Evolutionary conservation across 805 yeast species (phyloP).

Genomic region (Maudiozyma bulderi): DNA sequence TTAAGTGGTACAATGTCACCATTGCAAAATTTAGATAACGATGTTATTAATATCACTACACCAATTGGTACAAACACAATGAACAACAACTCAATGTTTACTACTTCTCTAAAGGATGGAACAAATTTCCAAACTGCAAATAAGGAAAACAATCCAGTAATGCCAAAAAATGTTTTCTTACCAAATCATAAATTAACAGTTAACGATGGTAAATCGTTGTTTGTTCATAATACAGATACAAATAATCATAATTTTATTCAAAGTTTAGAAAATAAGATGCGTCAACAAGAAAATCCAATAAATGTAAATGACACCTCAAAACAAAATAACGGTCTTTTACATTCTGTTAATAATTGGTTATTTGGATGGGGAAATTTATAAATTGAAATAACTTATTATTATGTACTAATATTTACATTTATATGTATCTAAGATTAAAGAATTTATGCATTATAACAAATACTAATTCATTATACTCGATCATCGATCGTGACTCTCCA

Average conservation of each 20-base stretch:
- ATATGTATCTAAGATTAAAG: neutral
- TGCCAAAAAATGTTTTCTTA: slow-evolving; percentile 4
- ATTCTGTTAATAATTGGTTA: slow-evolving; percentile 36
- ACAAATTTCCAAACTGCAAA: too few relatives aligned
- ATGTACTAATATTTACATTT: neutral
- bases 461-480: neutral
- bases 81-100: too few relatives aligned
- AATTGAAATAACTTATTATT: neutral
- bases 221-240: slow-evolving; percentile 21
- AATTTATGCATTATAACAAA: neutral
- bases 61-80: neutral
- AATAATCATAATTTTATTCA: slow-evolving; percentile 20
- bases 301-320: slow-evolving; percentile 1
- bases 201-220: slow-evolving; percentile 36
- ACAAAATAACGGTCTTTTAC: slow-evolving; percentile 16
- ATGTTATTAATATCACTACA: neutral
- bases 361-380: slow-evolving; percentile 48
- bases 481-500: neutral
- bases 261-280: slow-evolving; percentile 23
- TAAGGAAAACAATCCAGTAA: neutral
- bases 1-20: slow-evolving; percentile 1
- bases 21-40: neutral
- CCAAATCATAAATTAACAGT: slow-evolving; percentile 28
- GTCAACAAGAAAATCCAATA: slow-evolving; percentile 15
- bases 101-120: too few relatives aligned